These are phyloP conservation scores for Neurospora cerealis DNA, from an alignment of 495 filamentous ascomycete genomes.

Conservation along the genomic window DNA sequence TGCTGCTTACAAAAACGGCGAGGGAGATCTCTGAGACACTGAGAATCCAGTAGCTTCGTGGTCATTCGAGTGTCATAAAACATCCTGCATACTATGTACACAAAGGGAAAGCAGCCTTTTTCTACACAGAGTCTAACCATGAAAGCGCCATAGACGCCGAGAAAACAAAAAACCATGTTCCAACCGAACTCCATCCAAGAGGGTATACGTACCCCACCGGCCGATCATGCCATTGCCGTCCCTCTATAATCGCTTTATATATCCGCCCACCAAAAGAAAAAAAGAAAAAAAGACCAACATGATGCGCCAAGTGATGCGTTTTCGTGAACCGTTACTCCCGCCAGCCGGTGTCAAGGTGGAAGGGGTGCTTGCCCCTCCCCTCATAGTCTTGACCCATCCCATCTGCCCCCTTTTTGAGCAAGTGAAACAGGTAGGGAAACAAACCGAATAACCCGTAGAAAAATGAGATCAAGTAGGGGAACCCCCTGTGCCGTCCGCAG, in stretches of 20 bases:
- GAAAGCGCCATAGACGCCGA: neutral
- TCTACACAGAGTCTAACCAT: neutral
- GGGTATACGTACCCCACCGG: neutral
- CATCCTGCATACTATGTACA: neutral
- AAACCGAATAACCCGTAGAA: neutral
- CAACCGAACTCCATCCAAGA: neutral
- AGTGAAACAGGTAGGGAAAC: neutral
- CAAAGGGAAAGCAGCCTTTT: neutral
- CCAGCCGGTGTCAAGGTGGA: neutral
- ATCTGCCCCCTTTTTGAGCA: neutral
- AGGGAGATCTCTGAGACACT: neutral
- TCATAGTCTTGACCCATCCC: neutral
- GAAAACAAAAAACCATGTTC: neutral
- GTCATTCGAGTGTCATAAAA: neutral
- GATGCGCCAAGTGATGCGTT: neutral
- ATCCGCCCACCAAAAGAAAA: neutral
- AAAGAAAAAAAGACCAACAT: neutral
- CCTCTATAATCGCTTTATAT: neutral
- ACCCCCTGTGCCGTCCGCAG: neutral
- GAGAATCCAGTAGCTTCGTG: neutral
- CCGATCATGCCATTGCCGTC: neutral
- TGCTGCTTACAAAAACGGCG: neutral
- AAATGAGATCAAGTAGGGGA: neutral
- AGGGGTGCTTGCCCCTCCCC: neutral
- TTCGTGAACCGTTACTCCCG: neutral